These are phyloP conservation scores for Picochlorum sp. DNA, from an alignment of 139 green algal genomes.

Conservation along the genomic window DNA sequence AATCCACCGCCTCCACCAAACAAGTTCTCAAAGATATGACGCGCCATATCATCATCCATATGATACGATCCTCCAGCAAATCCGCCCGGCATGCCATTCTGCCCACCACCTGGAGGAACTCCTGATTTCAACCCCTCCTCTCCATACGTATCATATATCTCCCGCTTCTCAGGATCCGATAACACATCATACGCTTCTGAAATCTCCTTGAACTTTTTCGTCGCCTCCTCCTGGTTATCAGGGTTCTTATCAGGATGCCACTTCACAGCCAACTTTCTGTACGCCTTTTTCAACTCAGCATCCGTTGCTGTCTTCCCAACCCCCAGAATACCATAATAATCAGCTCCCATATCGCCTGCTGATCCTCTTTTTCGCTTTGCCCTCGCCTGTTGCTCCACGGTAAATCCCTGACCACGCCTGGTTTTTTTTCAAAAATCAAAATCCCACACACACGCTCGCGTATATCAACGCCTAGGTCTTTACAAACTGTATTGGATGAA, in stretches of 20 bases:
- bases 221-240: constrained; percentile 23
- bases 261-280: constrained; percentile 15
- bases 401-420: no score
- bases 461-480: no score
- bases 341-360: constrained; percentile 49
- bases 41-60: constrained; percentile 26
- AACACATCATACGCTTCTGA: constrained; percentile 43
- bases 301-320: constrained; percentile 52
- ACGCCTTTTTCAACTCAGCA: constrained; percentile 79
- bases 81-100: neutral
- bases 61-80: constrained; percentile 10
- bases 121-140: constrained; percentile 88
- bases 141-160: constrained; percentile 92
- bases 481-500: no score
- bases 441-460: no score
- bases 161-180: constrained; percentile 36
- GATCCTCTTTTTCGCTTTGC: no score
- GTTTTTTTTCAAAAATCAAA: no score
- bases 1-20: constrained; percentile 21
- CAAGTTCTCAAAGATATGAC: constrained; percentile 30
- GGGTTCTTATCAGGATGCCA: constrained; percentile 34
- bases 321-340: constrained; percentile 75
- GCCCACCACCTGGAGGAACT: constrained; percentile 15
- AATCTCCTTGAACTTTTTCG: constrained; percentile 49
- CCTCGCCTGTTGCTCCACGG: no score